Percentiles rank a stretch among this genome's conserved stretches.
These are phyloP conservation scores for Didymella exigua DNA, from an alignment of 2,329 filamentous ascomycete species.

Conservation along the genomic window DNA sequence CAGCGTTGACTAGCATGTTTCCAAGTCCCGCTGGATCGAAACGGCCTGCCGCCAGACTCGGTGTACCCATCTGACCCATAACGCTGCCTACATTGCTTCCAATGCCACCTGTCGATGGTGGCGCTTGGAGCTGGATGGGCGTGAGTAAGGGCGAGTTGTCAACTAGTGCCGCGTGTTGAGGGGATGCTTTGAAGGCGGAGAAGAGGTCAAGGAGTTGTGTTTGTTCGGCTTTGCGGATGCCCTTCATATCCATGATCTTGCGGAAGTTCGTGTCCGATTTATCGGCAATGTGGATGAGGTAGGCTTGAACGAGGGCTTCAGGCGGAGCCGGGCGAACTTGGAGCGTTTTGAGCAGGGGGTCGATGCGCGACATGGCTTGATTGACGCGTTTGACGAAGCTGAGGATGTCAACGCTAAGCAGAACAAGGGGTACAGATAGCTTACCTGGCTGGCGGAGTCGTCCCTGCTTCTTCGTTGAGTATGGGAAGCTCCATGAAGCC, in stretches of 20 bases:
- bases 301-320: slow-evolving; percentile 94
- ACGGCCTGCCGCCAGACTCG: slow-evolving; percentile 46
- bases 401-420: slow-evolving; percentile 36
- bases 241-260: slow-evolving; percentile 95
- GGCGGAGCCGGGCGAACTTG: slow-evolving; percentile 91
- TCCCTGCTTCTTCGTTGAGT: slow-evolving; percentile 61
- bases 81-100: slow-evolving; percentile 44
- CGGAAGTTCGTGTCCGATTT: slow-evolving; percentile 92
- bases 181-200: slow-evolving; percentile 76
- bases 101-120: slow-evolving; percentile 52
- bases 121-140: slow-evolving; percentile 46
- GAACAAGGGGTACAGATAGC: slow-evolving; percentile 13
- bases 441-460: slow-evolving; percentile 60
- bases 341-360: slow-evolving; percentile 92
- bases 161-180: slow-evolving; percentile 68
- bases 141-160: slow-evolving; percentile 46
- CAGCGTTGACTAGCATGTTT: slow-evolving; percentile 85
- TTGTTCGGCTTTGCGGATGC: slow-evolving; percentile 82
- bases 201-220: slow-evolving; percentile 85
- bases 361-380: slow-evolving; percentile 81
- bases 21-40: slow-evolving; percentile 86
- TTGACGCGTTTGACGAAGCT: slow-evolving; percentile 87
- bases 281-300: slow-evolving; percentile 95
- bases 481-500: slow-evolving; percentile 74
- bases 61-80: slow-evolving; percentile 48